Evolutionary conservation across 1,139 yeast genomes (phyloP).

Genomic region (Pichia sp.): DNA sequence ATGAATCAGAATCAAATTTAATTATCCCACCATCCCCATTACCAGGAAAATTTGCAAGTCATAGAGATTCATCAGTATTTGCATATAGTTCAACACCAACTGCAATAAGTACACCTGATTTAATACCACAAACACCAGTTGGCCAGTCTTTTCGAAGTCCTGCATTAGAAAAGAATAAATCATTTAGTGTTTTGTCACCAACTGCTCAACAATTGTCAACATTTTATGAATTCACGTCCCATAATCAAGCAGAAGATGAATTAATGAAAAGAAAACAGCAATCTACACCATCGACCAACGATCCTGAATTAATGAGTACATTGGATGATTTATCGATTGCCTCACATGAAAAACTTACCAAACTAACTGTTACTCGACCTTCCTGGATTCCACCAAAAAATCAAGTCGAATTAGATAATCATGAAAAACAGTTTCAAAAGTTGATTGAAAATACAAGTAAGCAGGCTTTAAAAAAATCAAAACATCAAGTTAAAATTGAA

Average conservation of each 20-base stretch:
- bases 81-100: neutral
- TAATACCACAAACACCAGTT: neutral
- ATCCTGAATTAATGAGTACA: constrained; percentile 20
- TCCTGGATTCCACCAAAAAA: constrained; percentile 47
- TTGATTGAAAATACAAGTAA: constrained; percentile 35
- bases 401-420: constrained; percentile 34
- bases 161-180: constrained; percentile 30
- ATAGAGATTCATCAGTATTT: neutral
- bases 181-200: constrained; percentile 34
- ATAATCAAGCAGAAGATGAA: constrained; percentile 32
- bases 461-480: constrained; percentile 27
- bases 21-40: constrained; percentile 27
- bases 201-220: constrained; percentile 36
- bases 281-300: constrained; percentile 5
- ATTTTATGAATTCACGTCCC: constrained; percentile 37
- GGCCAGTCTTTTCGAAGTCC: constrained; percentile 30
- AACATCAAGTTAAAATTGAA: constrained; percentile 27
- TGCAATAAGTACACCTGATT: neutral
- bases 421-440: constrained; percentile 37
- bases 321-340: constrained; percentile 43
- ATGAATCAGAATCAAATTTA: constrained; percentile 16
- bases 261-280: constrained; percentile 28
- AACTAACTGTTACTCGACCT: constrained; percentile 40
- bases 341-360: constrained; percentile 38
- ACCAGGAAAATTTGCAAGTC: constrained; percentile 21